Evolutionary conservation across 441 rosid genomes (phyloP), one percentile per base, ranked within the genome.

Genomic region (Adansonia grandidieri): DNA sequence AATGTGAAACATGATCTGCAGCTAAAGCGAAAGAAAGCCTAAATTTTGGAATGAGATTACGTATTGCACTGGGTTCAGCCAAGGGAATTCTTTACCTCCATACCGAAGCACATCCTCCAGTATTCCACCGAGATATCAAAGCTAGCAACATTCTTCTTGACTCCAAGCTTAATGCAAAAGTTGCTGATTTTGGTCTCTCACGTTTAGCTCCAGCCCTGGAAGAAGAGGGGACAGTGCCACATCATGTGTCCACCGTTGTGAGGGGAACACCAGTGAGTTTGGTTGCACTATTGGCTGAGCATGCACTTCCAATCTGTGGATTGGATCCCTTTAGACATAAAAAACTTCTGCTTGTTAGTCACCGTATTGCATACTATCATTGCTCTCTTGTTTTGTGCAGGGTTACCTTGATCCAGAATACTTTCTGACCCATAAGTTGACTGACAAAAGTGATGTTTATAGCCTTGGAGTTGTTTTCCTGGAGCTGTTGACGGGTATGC

Each of bases 321-420:
- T 32, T 32, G 37, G 37, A 32, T 32, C 37, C 37, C 37, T 32
- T 32, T 32, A 32, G 37, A 32, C 37, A 32, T 32, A 32, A 32
- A 32, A 32, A 32, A 32, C 37, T 32, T 32, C 37, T 32, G 37
- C 37, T 32, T 32, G 37, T 32, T 32, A 32, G 37, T 32, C 37
- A 32, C 37, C 37, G 0, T 32, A 32, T 32, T 32, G 37, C 37
- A 32, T 32, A 0, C 37, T 32, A 32, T 65, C 19, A 66, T 44
- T 42, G 51, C 50, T 47, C 8, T 44, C 48, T 54, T 32, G 15
- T 67, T 67, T 44, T 9, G 20, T 83, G 81, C 89, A 92, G 98
- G 98, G 98, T 67, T 92, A 93, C 82, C 92, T 92, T 53, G 98
- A 95, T 85, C 98, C 98, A 13, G 97, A 95, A 80, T 95, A 95